Evolutionary conservation across 2,329 filamentous ascomycete species (phyloP).

Genomic region (Xylaria sp.): DNA sequence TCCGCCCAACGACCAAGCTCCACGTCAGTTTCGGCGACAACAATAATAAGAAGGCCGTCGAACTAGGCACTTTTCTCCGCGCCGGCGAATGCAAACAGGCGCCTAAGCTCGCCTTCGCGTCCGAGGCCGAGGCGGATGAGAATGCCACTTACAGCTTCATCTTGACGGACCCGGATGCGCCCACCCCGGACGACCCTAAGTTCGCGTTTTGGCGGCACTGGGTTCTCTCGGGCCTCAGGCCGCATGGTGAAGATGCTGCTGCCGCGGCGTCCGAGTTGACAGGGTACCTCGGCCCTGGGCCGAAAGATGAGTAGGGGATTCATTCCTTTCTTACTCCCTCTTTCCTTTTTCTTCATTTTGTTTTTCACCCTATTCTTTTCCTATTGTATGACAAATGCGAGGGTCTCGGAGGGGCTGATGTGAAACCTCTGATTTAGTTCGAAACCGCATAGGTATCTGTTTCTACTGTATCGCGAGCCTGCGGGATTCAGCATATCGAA

Average conservation of each 20-base stretch:
- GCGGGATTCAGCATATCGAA: constrained; percentile 43
- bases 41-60: no score
- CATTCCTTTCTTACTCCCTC: background rate
- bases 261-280: constrained; percentile 42
- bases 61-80: constrained; percentile 49
- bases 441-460: constrained; percentile 54
- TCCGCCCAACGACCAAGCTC: constrained; percentile 50
- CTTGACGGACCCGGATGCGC: constrained; percentile 60
- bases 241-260: constrained; percentile 31
- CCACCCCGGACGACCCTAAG: constrained; percentile 59
- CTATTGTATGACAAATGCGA: background rate
- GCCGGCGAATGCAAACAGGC: constrained; percentile 45
- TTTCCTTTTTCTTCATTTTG: no score
- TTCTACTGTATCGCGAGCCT: constrained; percentile 52
- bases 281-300: constrained; percentile 51
- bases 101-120: constrained; percentile 45
- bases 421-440: constrained; percentile 45
- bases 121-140: constrained; percentile 41
- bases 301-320: constrained; percentile 51
- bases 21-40: constrained; percentile 45
- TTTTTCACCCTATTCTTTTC: no score
- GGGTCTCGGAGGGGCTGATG: constrained; percentile 2
- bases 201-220: constrained; percentile 63
- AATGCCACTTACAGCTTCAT: constrained; percentile 52
- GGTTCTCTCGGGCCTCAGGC: constrained; percentile 51